Evolutionary conservation across 495 filamentous ascomycete genomes (phyloP), one percentile per base, ranked within the genome.

Genomic region (Podospora anserina): DNA sequence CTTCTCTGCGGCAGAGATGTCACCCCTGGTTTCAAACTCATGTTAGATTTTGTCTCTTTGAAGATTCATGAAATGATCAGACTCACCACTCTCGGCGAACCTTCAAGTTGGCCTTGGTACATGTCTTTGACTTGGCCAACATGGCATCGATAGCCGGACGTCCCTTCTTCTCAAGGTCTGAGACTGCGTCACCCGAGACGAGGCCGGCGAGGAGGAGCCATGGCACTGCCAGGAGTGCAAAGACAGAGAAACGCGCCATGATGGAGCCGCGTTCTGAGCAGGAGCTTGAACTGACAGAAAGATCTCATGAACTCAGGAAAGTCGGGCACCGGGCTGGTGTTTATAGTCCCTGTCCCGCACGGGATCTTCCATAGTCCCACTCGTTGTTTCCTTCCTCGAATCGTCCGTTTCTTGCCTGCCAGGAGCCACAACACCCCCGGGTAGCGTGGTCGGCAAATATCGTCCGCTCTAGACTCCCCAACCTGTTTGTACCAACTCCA

Each of bases 51-150:
- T 62, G 20, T n/a, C 26, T 59, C 30, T 2, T 0, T 16, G 1
- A 18, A 15, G 34, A 18, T 32, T n/a, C 56, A 16, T 2, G 3
- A 49, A 19, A 30, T 15, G 26, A 23, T 0, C 2, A 26, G 28
- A 67, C 82, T 68, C 71, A 85, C 83, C 82, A 85, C 78, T 83
- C 83, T 66, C 77, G 79, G 44, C 82, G 79, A 16, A 84, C 72
- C 61, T 77, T 61, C 18, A 85, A 79, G 62, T 80, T 84, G n/a
- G 73, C 78, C 64, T 80, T 80, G 26, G 80, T 83, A 70, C 83
- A 85, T 5, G 79, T 83, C 61, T 72, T 77, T 7, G 78, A 80
- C 74, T 80, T 83, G 19, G 80, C 81, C 5, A 84, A 53, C 61
- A 72, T 66, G 18, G 78, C 74, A 61, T 82, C 79, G 20, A 83